Evolutionary conservation across 768 basidiomycete genomes (phyloP).

Genomic region (Lactarius deliciosus): DNA sequence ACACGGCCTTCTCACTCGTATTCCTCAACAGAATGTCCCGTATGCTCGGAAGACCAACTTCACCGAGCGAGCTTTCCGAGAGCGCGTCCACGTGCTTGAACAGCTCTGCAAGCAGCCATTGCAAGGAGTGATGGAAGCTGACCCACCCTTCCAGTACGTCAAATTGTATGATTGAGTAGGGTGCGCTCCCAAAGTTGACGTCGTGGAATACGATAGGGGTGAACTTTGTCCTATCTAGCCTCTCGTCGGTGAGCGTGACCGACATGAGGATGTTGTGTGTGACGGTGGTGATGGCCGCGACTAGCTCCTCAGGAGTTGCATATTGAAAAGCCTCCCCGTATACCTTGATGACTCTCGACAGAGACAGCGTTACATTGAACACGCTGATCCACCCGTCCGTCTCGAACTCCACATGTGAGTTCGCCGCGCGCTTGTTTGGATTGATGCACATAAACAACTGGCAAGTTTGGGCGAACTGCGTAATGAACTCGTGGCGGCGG

Average conservation of each 20-base stretch:
- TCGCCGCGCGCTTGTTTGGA: slow-evolving; percentile 79
- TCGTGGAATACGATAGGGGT: slow-evolving; percentile 60
- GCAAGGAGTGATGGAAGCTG: slow-evolving; percentile 90
- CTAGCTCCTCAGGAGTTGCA: slow-evolving; percentile 56
- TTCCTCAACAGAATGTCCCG: slow-evolving; percentile 60
- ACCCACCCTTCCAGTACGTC: slow-evolving; percentile 80
- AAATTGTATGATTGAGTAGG: slow-evolving; percentile 69
- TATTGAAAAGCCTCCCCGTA: slow-evolving; percentile 82
- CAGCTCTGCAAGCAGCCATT: slow-evolving; percentile 88
- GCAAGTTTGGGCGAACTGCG: slow-evolving; percentile 73
- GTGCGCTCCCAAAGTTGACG: slow-evolving; percentile 59
- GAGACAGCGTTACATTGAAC: slow-evolving; percentile 90
- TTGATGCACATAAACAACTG: slow-evolving; percentile 93
- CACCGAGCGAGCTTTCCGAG: slow-evolving; percentile 50
- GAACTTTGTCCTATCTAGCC: slow-evolving; percentile 68
- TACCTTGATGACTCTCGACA: slow-evolving; percentile 85
- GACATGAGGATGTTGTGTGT: slow-evolving; percentile 71
- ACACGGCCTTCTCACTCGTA: slow-evolving; percentile 63
- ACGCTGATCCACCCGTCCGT: slow-evolving; percentile 96
- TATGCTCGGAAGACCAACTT: slow-evolving; percentile 53
- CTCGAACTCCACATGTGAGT: slow-evolving; percentile 92
- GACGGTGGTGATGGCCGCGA: slow-evolving; percentile 65
- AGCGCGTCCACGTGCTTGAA: slow-evolving; percentile 79
- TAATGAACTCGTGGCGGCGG: slow-evolving; percentile 61
- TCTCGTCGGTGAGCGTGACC: slow-evolving; percentile 64